Evolutionary conservation across 768 basidiomycete genomes (phyloP).

Genomic region (Termitomyces sp.): DNA sequence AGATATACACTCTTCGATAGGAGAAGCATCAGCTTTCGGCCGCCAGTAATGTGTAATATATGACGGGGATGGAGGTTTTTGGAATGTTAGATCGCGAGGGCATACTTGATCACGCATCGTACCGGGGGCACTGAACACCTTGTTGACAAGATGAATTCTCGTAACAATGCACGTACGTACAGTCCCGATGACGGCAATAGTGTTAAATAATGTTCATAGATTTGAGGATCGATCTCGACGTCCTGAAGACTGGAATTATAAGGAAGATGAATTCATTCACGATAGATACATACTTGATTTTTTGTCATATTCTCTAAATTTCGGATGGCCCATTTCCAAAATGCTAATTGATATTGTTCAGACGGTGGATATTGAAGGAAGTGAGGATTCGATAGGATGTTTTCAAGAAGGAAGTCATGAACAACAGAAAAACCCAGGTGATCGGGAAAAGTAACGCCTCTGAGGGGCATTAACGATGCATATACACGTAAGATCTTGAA

Average conservation of each 20-base stretch:
- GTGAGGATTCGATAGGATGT: constrained; percentile 50
- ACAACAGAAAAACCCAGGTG: constrained; percentile 33
- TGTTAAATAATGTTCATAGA: constrained; percentile 62
- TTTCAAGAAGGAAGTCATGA: constrained; percentile 53
- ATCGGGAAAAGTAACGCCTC: constrained; percentile 37
- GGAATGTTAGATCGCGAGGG: constrained; percentile 25
- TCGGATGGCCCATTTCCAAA: constrained; percentile 73
- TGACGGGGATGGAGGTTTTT: constrained; percentile 45
- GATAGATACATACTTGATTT: constrained; percentile 43
- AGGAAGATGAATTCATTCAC: neutral
- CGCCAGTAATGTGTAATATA: constrained; percentile 70
- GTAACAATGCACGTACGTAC: constrained; percentile 20
- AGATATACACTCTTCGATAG: constrained; percentile 14
- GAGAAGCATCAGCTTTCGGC: neutral
- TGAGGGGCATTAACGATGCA: constrained; percentile 47
- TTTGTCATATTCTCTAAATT: constrained; percentile 45
- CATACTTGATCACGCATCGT: constrained; percentile 23
- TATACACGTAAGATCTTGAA: constrained; percentile 50
- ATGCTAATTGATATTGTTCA: constrained; percentile 52
- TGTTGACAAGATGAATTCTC: constrained; percentile 4
- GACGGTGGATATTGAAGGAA: constrained; percentile 62
- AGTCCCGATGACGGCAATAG: constrained; percentile 37
- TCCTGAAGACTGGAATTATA: constrained; percentile 31
- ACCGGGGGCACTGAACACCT: constrained; percentile 19
- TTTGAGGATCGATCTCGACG: constrained; percentile 58